Percentiles rank a stretch among this genome's conserved stretches.
phyloP scores from a whole-genome alignment of 2,329 filamentous ascomycete species.

The Diaporthe eres region DNA sequence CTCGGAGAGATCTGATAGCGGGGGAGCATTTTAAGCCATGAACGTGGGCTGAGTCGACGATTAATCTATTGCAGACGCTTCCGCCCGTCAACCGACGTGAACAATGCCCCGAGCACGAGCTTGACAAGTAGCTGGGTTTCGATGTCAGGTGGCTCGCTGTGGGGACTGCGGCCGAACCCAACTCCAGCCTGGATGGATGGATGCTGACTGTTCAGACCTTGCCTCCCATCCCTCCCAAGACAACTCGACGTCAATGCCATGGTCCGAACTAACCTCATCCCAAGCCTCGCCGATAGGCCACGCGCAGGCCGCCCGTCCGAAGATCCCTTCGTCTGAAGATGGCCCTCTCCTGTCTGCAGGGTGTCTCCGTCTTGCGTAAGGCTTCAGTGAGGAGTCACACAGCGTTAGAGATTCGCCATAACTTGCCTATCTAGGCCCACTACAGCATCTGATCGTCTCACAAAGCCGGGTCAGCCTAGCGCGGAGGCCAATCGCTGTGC shows the following conservation, averaged over 20 bases:
- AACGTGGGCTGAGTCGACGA: conserved; percentile 24
- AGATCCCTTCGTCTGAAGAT: conserved; percentile 23
- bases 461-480: conserved; percentile 31
- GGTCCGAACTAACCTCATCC: conserved; percentile 22
- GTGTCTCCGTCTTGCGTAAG: conserved; percentile 23
- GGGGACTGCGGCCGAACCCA: background rate
- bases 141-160: conserved; percentile 29
- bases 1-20: conserved; percentile 9
- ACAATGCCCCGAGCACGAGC: conserved; percentile 32
- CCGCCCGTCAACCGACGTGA: conserved; percentile 32
- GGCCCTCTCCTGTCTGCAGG: conserved; percentile 24
- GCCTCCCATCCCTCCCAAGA: background rate
- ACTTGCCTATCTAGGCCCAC: conserved; percentile 11
- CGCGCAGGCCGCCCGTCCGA: conserved; percentile 20
- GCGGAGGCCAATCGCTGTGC: conserved; percentile 23
- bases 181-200: background rate
- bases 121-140: background rate
- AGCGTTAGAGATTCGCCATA: conserved; percentile 31
- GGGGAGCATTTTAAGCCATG: conserved; percentile 14
- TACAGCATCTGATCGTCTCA: conserved; percentile 6
- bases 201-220: conserved; percentile 2
- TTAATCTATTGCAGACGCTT: conserved; percentile 35
- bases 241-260: conserved; percentile 20
- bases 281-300: conserved; percentile 19
- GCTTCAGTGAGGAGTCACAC: conserved; percentile 8